These are phyloP conservation scores for Diaporthe amygdali DNA, from an alignment of 2,329 filamentous ascomycete species.

Conservation along the genomic window DNA sequence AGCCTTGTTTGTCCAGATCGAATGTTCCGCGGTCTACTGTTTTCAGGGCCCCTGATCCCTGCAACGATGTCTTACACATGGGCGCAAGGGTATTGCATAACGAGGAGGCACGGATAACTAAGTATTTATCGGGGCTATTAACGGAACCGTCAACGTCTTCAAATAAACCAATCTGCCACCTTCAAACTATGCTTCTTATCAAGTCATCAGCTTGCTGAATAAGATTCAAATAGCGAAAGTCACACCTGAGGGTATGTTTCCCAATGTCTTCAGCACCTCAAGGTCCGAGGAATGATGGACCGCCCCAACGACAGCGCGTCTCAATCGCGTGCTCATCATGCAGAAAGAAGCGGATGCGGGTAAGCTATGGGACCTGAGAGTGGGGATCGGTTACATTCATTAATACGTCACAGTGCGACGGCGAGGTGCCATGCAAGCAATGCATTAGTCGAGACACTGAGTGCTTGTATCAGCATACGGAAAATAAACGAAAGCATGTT, in stretches of 20 bases:
- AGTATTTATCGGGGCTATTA: too few species aligned
- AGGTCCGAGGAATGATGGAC: background rate
- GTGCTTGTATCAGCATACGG: background rate
- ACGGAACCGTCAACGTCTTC: too few species aligned
- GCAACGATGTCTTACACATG: background rate
- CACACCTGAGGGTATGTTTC: too few species aligned
- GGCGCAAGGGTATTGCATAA: background rate
- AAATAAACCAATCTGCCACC: too few species aligned
- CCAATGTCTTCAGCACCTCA: too few species aligned
- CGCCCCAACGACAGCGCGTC: conserved; percentile 1
- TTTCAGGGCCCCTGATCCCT: background rate
- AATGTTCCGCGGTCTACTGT: too few species aligned
- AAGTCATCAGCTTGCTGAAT: too few species aligned
- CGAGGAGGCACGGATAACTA: background rate
- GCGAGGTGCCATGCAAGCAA: background rate
- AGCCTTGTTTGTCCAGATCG: too few species aligned
- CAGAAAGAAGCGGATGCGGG: conserved; percentile 6
- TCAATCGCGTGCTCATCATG: conserved; percentile 13
- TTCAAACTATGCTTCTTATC: too few species aligned
- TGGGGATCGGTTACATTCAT: background rate
- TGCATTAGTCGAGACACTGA: background rate
- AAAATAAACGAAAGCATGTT: conserved; percentile 13
- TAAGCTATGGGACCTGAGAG: background rate
- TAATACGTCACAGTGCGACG: background rate
- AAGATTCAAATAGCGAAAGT: too few species aligned